Evolutionary conservation across 164 flowering plant species (phyloP).

Genomic region (Berberis thunbergii): DNA sequence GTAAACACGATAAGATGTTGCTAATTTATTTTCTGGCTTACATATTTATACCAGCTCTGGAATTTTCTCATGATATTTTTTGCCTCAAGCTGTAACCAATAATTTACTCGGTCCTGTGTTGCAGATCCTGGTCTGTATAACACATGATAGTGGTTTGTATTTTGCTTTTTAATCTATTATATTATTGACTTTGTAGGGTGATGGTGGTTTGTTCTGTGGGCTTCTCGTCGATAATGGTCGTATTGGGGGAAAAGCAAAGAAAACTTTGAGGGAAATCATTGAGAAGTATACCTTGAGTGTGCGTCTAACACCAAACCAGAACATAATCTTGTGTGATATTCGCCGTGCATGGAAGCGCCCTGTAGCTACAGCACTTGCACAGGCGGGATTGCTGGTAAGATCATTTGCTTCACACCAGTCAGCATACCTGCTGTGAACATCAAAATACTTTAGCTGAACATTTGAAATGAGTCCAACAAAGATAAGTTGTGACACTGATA

Average conservation of each 20-base stretch:
- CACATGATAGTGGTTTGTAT: neutral
- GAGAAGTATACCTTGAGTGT: conserved; percentile 79
- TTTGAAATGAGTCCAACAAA: too few species aligned
- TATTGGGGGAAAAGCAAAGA: conserved; percentile 60
- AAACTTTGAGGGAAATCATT: conserved; percentile 87
- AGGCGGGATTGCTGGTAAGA: conserved; percentile 87
- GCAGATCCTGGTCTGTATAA: neutral
- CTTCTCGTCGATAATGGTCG: conserved; percentile 97
- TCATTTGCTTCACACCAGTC: neutral
- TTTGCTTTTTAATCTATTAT: conserved; percentile 1
- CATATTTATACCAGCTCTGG: too few species aligned
- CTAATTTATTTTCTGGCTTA: too few species aligned
- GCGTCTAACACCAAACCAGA: conserved; percentile 93
- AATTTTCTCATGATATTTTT: too few species aligned
- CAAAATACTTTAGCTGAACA: too few species aligned
- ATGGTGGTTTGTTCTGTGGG: conserved; percentile 81
- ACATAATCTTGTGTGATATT: conserved; percentile 75
- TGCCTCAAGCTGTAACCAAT: too few species aligned
- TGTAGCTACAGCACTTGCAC: conserved; percentile 73
- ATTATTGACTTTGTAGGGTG: conserved; percentile 47
- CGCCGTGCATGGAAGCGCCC: conserved; percentile 71
- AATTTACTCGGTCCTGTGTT: neutral
- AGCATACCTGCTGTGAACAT: too few species aligned
- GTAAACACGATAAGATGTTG: too few species aligned
- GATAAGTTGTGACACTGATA: too few species aligned